phyloP scores from a whole-genome alignment of 2,329 filamentous ascomycete genomes.

The Septoria petroselini region DNA sequence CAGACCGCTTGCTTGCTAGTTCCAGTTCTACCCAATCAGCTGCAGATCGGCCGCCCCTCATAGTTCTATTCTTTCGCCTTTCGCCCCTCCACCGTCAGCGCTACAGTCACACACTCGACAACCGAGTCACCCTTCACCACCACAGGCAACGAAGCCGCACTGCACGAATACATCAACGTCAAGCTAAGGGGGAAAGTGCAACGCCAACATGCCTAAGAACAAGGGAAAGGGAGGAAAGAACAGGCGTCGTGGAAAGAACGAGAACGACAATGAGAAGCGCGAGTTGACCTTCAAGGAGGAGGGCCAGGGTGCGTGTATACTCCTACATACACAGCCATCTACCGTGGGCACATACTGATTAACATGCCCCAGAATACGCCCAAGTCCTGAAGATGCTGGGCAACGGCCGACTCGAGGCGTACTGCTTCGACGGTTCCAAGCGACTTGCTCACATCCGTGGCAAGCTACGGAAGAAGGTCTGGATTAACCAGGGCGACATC shows the following conservation, averaged over 20 bases:
- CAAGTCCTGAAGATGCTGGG: slow-evolving; percentile 94
- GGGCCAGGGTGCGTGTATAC: slow-evolving; percentile 65
- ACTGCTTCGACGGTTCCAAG: slow-evolving; percentile 93
- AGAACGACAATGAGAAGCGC: slow-evolving; percentile 96
- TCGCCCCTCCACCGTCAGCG: slow-evolving; percentile 13
- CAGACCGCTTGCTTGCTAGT: background rate
- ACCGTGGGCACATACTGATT: background rate
- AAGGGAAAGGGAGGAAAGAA: slow-evolving; percentile 99
- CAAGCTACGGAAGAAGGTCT: slow-evolving; percentile 99
- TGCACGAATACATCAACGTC: slow-evolving; percentile 23
- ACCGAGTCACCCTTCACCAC: slow-evolving; percentile 1
- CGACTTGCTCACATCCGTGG: slow-evolving; percentile 82
- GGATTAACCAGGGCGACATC: slow-evolving; percentile 98
- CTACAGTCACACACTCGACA: background rate
- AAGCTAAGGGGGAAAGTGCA: slow-evolving; percentile 22
- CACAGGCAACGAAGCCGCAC: slow-evolving; percentile 32
- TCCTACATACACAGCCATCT: no score
- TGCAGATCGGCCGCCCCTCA: slow-evolving; percentile 5
- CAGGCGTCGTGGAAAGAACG: slow-evolving; percentile 82
- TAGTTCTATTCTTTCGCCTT: slow-evolving; percentile 3
- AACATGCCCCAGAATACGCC: slow-evolving; percentile 60
- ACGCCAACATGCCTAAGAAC: slow-evolving; percentile 84
- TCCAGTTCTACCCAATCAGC: background rate
- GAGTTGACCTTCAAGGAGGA: slow-evolving; percentile 99
- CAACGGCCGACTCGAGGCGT: slow-evolving; percentile 87